phyloP scores from a whole-genome alignment of 2,329 filamentous ascomycete species.

The Hypoxylon sp. region DNA sequence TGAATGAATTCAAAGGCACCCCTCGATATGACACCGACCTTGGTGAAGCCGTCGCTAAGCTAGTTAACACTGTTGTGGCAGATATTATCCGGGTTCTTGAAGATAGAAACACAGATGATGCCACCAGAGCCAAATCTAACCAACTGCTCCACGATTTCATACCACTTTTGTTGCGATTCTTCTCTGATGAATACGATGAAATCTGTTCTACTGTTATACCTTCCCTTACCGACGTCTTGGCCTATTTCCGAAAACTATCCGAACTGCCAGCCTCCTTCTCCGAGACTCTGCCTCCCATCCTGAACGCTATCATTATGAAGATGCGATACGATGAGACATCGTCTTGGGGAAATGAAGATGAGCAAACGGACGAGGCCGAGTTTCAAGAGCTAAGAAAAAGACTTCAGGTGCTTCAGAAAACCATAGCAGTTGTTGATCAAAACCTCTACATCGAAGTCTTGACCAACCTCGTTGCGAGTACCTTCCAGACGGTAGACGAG shows the following conservation, averaged over 20 bases:
- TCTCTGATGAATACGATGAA: slow-evolving; percentile 97
- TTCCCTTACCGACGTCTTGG: slow-evolving; percentile 89
- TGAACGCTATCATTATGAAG: slow-evolving; percentile 92
- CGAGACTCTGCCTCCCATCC: slow-evolving; percentile 84
- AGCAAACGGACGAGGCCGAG: slow-evolving; percentile 95
- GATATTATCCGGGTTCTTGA: slow-evolving; percentile 91
- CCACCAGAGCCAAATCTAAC: slow-evolving; percentile 78
- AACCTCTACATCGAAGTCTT: slow-evolving; percentile 86
- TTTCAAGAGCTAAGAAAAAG: slow-evolving; percentile 94
- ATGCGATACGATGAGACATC: slow-evolving; percentile 98
- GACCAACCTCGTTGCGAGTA: slow-evolving; percentile 85
- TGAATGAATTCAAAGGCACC: slow-evolving; percentile 81
- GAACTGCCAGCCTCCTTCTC: slow-evolving; percentile 77
- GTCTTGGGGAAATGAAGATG: slow-evolving; percentile 91
- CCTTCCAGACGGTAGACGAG: slow-evolving; percentile 81
- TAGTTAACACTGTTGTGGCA: slow-evolving; percentile 88
- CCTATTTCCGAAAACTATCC: slow-evolving; percentile 84
- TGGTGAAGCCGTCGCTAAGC: slow-evolving; percentile 91
- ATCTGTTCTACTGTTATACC: slow-evolving; percentile 96
- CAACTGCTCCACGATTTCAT: slow-evolving; percentile 84
- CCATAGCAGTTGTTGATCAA: slow-evolving; percentile 89
- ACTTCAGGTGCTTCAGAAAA: slow-evolving; percentile 90
- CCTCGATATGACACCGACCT: slow-evolving; percentile 94
- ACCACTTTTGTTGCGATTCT: slow-evolving; percentile 89
- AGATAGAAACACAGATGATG: slow-evolving; percentile 65